Conservation (phyloP, 148 eudicot species). For the Chenopodium formosanum region DNA sequence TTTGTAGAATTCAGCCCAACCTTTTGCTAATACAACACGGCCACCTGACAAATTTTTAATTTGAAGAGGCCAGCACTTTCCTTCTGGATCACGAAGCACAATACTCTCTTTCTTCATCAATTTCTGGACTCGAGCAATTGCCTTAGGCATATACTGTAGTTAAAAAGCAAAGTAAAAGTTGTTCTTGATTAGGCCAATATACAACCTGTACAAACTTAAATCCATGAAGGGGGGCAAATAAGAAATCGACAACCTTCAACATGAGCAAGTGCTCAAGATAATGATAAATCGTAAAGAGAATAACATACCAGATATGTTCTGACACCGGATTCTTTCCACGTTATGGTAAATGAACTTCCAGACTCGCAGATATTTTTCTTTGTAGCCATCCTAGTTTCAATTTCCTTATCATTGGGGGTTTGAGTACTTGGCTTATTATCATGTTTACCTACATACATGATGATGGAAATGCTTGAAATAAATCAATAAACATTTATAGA, state of each 20-base stretch:
- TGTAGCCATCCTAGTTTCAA: conserved; percentile 13
- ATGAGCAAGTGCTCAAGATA: not conserved
- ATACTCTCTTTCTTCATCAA: conserved; percentile 18
- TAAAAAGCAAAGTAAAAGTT: not conserved
- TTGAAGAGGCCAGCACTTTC: conserved; percentile 34
- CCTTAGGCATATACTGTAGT: conserved; percentile 26
- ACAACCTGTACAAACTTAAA: no score
- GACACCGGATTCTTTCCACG: conserved; percentile 16
- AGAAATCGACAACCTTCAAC: not conserved
- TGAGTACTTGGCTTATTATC: conserved; percentile 7
- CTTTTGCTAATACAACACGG: conserved; percentile 22
- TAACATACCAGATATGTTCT: conserved; percentile 25
- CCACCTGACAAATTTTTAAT: conserved; percentile 12
- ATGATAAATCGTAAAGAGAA: not conserved
- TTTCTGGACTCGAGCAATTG: conserved; percentile 15
- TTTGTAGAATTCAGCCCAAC: conserved; percentile 36
- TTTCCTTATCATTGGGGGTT: not conserved
- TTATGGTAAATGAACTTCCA: conserved; percentile 20
- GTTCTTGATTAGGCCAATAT: not conserved
- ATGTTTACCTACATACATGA: conserved; percentile 19
- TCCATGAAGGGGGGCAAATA: no score
- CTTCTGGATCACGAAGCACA: conserved; percentile 29
- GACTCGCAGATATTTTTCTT: not conserved
- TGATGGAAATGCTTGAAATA: not conserved
- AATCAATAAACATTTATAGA: not conserved